Conservation (phyloP, 768 basidiomycete species). For the Gloeopeniophorella convolvens region DNA sequence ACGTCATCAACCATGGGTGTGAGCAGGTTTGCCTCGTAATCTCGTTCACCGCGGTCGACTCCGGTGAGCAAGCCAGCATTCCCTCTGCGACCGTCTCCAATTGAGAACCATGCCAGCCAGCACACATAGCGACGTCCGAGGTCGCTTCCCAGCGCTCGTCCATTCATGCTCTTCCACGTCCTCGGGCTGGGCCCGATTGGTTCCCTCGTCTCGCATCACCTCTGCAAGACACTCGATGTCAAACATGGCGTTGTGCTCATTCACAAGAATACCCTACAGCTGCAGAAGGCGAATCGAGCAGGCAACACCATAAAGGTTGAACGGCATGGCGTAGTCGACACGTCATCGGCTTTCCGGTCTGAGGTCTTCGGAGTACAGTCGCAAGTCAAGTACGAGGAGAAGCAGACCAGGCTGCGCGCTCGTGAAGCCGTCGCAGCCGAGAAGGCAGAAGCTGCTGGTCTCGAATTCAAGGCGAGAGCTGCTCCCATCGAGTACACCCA, state of each 20-base stretch:
- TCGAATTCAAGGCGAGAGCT: background rate
- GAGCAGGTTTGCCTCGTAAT: no score
- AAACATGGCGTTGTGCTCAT: constrained; percentile 61
- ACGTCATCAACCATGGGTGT: no score
- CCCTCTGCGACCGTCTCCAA: no score
- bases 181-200: constrained; percentile 83
- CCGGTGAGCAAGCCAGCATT: no score
- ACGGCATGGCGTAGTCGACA: constrained; percentile 37
- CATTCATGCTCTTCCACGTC: constrained; percentile 62
- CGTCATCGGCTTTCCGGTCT: constrained; percentile 40
- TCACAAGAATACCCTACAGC: constrained; percentile 44
- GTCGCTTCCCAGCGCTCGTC: background rate
- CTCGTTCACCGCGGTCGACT: no score
- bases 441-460: background rate
- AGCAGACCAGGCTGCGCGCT: background rate
- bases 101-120: no score
- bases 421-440: background rate
- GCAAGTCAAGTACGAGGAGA: constrained; percentile 6
- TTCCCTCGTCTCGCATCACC: constrained; percentile 71
- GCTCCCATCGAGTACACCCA: background rate
- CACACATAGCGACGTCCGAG: no score
- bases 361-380: constrained; percentile 37
- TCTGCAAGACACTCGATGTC: constrained; percentile 52
- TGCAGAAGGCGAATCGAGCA: constrained; percentile 28
- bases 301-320: constrained; percentile 43